Base-by-base conservation (phyloP, 1,284 basidiomycete genomes). In the Erythrobasidium hasegawianum region DNA sequence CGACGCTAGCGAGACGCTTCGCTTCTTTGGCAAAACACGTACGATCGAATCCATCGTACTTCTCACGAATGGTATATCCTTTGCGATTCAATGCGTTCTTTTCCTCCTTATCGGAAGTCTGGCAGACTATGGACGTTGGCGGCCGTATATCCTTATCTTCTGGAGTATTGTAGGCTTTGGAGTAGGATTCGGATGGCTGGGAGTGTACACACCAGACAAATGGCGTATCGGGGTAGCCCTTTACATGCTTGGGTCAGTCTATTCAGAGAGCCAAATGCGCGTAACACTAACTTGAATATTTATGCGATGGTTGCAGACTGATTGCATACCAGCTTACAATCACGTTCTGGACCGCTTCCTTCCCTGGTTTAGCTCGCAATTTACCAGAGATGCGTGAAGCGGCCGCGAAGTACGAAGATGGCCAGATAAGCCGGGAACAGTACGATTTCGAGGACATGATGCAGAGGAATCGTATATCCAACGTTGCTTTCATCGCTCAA, bases 381-480 rank as follows among this genome's bases (percentile, higher is more conserved):
- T 29, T 41, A 5, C 78, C 83, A 1, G 86, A 85, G 71, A 80
- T 89, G 26, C 83, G 86, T 22, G 76, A 76, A 8, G 77, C 88
- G 4, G 80, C 82, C 53, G 82, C 83, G 65, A 83, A 82, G 73
- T 84, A 84, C 69, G 83, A 86, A 57, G 77, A 77, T 1, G 85
- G 86, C 0, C 81, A 85, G 71, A 83, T 85, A 18, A 74, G 80
- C 0, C 75, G 78, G 2, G 85, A 86, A 57, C 84, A 83, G 70
- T 89, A 88, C 72, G 88, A 89, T 73, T 72, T 74, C 3, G 87
- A 89, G 72, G 89, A 90, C 73, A 87, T 85, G 61, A 74, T 92
- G 57, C 86, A 90, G 78, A 88, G 89, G 80, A 92, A 90, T 73
- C 80, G 87, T 60, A 87, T 93, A 68, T 87, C 87, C 73, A 93